These are phyloP conservation scores for Geranomyces variabilis DNA, from an alignment of 192 early-diverging fungal species.

Conservation along the genomic window DNA sequence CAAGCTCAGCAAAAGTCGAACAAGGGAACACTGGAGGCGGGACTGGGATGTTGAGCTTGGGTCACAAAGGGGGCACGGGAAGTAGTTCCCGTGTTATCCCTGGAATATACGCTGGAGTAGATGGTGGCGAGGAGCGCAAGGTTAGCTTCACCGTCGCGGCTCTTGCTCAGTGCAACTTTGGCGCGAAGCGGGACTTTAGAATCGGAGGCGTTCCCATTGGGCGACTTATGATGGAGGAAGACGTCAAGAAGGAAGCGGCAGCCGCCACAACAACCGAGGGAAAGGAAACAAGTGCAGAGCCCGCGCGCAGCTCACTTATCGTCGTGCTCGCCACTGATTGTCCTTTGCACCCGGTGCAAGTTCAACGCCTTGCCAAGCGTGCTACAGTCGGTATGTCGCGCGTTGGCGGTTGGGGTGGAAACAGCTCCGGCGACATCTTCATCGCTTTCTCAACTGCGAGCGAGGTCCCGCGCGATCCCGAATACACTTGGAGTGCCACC, in stretches of 20 bases:
- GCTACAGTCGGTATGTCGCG: neutral
- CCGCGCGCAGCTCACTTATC: neutral
- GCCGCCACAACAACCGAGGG: neutral
- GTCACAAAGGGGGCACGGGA: slow-evolving; percentile 2
- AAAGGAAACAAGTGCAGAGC: neutral
- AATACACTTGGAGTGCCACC: neutral
- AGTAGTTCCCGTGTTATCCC: neutral
- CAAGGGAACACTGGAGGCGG: slow-evolving; percentile 12
- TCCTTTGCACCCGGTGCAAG: slow-evolving; percentile 2
- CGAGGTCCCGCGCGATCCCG: slow-evolving; percentile 2
- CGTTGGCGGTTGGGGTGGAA: slow-evolving; percentile 8
- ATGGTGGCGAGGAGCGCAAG: neutral
- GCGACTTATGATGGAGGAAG: neutral
- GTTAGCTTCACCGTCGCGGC: neutral
- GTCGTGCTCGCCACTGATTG: slow-evolving; percentile 10
- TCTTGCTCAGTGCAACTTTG: slow-evolving; percentile 7
- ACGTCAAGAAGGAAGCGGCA: neutral
- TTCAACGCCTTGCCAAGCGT: slow-evolving; percentile 1
- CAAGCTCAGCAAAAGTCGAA: slow-evolving; percentile 4
- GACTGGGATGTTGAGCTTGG: neutral
- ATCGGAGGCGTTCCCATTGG: slow-evolving; percentile 4
- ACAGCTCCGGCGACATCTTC: slow-evolving; percentile 16
- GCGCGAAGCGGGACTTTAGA: slow-evolving; percentile 1
- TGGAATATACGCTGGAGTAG: neutral
- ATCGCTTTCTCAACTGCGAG: slow-evolving; percentile 4